Evolutionary conservation across 257 asterid species (phyloP), one percentile per base, ranked within the genome.

Genomic region (Sherardia arvensis): DNA sequence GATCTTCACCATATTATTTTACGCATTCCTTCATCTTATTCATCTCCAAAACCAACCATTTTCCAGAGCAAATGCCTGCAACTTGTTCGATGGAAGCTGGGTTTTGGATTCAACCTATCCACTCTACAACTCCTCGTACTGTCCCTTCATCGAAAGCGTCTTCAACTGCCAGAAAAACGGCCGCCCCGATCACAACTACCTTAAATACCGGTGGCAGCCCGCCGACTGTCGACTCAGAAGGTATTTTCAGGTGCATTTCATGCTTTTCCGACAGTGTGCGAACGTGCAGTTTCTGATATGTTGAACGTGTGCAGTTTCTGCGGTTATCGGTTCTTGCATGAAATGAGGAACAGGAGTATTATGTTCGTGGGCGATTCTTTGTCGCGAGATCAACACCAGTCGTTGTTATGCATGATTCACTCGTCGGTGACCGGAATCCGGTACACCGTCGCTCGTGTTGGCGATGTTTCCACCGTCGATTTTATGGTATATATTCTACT

Each of bases 351-450:
- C 34, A 80, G 83, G 58, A 78, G 83, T 59, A 81, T 87, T 34
- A 81, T 87, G 91, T 83, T 87, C 70, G 88, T 85, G 65, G 96
- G 96, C 23, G 96, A 87, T 72, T 87, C 95, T 20, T 69, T 87
- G 4, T 83, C 94, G 38, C 71, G 87, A 25, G 81, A 87, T 60
- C 88, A 79, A 11, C 85, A 87, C 80, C 77, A 76, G 67, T 87
- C 95, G 3, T 56, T 85, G 5, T 27, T 84, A 1, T 87, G 95
- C 72, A 66, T 87, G 83, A 78, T 87, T 30, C 76, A 85, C 81
- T 34, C 83, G 23, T 63, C 93, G 27, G 73, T 69, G 53, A 84
- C 87, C 1, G 77, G 65, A 18, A 65, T 71, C 68, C 74, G 20
- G 17, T 83, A 74, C 66, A 53, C 8, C 2, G 34, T 53, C 8